Evolutionary conservation across 805 yeast genomes (phyloP).

Genomic region (Teunomyces panamensis): DNA sequence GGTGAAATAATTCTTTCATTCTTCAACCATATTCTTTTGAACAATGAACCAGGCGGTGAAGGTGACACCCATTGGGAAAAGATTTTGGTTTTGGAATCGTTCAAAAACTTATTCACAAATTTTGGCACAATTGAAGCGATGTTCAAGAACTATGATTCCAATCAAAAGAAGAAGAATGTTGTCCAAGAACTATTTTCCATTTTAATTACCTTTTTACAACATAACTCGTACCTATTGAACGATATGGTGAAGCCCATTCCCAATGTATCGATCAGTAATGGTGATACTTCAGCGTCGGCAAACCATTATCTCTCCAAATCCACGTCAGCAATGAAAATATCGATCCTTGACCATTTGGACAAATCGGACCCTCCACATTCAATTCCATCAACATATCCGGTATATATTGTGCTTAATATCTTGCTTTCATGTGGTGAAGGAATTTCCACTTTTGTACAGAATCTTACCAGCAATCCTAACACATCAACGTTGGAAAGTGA

Average conservation of each 20-base stretch:
- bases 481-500: conserved; percentile 26
- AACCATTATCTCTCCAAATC: conserved; percentile 34
- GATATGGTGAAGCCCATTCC: conserved; percentile 20
- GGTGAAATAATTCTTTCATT: conserved; percentile 77
- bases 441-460: conserved; percentile 51
- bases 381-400: conserved; percentile 55
- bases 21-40: conserved; percentile 66
- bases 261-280: conserved; percentile 5
- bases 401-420: conserved; percentile 54
- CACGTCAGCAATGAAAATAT: conserved; percentile 47
- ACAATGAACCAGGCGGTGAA: conserved; percentile 48
- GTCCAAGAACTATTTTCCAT: conserved; percentile 50
- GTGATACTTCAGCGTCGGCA: conserved; percentile 10
- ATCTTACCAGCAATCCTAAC: conserved; percentile 30
- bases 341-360: conserved; percentile 74
- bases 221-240: conserved; percentile 16
- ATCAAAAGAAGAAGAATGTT: conserved; percentile 56
- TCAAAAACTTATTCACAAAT: conserved; percentile 57
- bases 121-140: conserved; percentile 49
- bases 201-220: conserved; percentile 19
- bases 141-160: conserved; percentile 59
- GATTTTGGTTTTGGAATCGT: conserved; percentile 70
- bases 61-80: conserved; percentile 58
- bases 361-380: conserved; percentile 71
- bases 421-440: conserved; percentile 64